These are phyloP conservation scores for Ophiosphaerella narmari DNA, from an alignment of 2,329 filamentous ascomycete genomes.

Conservation along the genomic window DNA sequence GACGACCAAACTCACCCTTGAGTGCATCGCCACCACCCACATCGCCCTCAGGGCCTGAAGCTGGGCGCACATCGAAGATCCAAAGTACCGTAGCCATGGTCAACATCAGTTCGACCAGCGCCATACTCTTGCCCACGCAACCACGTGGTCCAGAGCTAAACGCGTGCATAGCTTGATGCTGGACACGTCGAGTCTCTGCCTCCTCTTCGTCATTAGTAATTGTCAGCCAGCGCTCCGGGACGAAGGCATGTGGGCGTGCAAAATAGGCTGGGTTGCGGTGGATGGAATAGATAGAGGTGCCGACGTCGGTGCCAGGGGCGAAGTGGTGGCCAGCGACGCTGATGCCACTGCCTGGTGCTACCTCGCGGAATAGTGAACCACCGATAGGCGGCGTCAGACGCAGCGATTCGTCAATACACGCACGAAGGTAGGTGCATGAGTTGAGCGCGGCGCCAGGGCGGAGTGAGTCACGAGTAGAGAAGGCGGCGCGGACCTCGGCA, in stretches of 20 bases:
- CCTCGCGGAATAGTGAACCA: conserved; percentile 24
- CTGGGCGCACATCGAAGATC: conserved; percentile 50
- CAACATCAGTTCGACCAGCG: conserved; percentile 67
- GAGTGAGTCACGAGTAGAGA: conserved; percentile 24
- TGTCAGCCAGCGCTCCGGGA: conserved; percentile 29
- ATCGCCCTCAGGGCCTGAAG: conserved; percentile 2
- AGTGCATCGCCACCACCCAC: conserved; percentile 10
- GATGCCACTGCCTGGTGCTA: conserved; percentile 16
- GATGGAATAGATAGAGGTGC: conserved; percentile 25
- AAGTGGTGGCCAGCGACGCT: conserved; percentile 19
- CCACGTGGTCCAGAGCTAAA: conserved; percentile 69
- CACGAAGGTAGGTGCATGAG: conserved; percentile 29
- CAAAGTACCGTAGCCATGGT: conserved; percentile 64
- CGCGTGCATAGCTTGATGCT: conserved; percentile 60
- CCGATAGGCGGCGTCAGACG: conserved; percentile 35
- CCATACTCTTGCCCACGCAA: conserved; percentile 71
- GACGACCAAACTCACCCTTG: conserved; percentile 9
- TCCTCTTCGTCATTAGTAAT: conserved; percentile 7
- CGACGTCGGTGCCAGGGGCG: conserved; percentile 26
- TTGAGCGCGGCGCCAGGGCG: conserved; percentile 19
- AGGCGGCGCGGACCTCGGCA: conserved; percentile 23
- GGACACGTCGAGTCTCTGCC: not conserved
- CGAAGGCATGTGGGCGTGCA: conserved; percentile 20
- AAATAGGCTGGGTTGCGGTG: conserved; percentile 30
- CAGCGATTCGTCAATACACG: conserved; percentile 42